Conservation (phyloP, 371 early-diverging fungal species). For the Mucor circinelloides region DNA sequence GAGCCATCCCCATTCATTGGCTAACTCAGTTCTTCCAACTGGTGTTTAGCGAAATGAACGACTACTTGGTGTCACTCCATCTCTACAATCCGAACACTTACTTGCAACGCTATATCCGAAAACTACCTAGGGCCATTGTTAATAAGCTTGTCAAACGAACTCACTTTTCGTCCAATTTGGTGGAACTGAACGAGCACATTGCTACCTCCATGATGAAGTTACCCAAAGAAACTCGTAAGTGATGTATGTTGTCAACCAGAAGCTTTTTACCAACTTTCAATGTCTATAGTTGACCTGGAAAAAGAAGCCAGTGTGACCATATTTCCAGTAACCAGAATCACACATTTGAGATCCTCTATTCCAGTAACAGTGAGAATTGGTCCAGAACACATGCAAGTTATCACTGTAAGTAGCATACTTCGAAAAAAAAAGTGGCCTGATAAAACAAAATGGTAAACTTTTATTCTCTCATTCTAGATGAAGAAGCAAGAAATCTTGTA, state of each 20-base stretch:
- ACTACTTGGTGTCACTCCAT: conserved; percentile 57
- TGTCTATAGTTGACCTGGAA: conserved; percentile 62
- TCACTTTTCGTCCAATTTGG: conserved; percentile 62
- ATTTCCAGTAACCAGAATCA: conserved; percentile 64
- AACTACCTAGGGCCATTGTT: conserved; percentile 57
- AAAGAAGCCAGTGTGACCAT: conserved; percentile 65
- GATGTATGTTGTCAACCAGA: too few relatives aligned
- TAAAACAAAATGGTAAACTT: background rate
- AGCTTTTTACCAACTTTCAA: too few relatives aligned
- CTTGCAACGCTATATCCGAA: conserved; percentile 68
- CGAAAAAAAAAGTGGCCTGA: conserved; percentile 8
- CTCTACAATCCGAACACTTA: conserved; percentile 80
- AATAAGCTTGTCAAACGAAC: conserved; percentile 63
- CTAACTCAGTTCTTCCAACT: conserved; percentile 75
- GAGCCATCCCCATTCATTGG: conserved; percentile 81
- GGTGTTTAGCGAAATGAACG: conserved; percentile 63
- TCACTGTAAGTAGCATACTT: conserved; percentile 45
- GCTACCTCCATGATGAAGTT: conserved; percentile 68
- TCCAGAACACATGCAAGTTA: conserved; percentile 82
- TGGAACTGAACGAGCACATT: conserved; percentile 72
- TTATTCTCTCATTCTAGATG: conserved; percentile 5
- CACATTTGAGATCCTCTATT: conserved; percentile 58
- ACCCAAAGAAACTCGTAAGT: conserved; percentile 71
- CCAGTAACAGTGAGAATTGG: conserved; percentile 84
- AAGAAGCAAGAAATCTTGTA: conserved; percentile 67